Evolutionary conservation across 441 rosid genomes (phyloP), one percentile per base, ranked within the genome.

Genomic region (Mallotus japonicus): DNA sequence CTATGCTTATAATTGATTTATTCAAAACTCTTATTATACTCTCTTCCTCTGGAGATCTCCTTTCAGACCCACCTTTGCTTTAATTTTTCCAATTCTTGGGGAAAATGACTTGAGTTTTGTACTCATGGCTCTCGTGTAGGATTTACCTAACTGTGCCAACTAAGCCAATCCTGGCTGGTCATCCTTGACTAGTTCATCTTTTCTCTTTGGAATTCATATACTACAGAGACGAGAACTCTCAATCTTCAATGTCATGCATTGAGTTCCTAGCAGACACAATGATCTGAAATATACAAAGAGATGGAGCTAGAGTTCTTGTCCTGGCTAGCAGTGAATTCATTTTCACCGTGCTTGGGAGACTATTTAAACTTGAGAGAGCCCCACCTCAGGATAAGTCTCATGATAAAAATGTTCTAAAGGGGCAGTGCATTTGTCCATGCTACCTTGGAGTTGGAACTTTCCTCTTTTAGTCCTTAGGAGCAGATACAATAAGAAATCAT

Each of bases 121-220:
- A 19, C 14, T 8, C 9, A 12, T 61, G 24, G 15, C 40, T 20
- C 19, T 42, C 9, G 22, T 17, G 11, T 11, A 44, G 34, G 32
- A 12, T 16, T 46, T 20, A 5, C 62, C 32, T 55, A 24, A n/a
- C 14, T 34, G n/a, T 17, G 12, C 22, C 19, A 28, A 51, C 32
- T 71, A n/a, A n/a, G 42, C 60, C 58, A 60, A 55, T 49, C 47
- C 67, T 28, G 62, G 57, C 50, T 62, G 8, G 20, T 72, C 42
- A 53, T 3, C 32, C 50, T 34, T 62, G 6, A 8, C 19, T 55
- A 53, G 13, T 44, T 71, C 50, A 7, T 53, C n/a, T 62, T 71
- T 61, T 34, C 19, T 62, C 32, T 49, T 46, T 40, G 63, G 22
- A 61, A 34, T 54, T 63, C 8, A 10, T 34, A 51, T 67, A 5